Evolutionary conservation across 2,329 filamentous ascomycete genomes (phyloP), one percentile per base, ranked within the genome.

Genomic region (Cadophora sp.): DNA sequence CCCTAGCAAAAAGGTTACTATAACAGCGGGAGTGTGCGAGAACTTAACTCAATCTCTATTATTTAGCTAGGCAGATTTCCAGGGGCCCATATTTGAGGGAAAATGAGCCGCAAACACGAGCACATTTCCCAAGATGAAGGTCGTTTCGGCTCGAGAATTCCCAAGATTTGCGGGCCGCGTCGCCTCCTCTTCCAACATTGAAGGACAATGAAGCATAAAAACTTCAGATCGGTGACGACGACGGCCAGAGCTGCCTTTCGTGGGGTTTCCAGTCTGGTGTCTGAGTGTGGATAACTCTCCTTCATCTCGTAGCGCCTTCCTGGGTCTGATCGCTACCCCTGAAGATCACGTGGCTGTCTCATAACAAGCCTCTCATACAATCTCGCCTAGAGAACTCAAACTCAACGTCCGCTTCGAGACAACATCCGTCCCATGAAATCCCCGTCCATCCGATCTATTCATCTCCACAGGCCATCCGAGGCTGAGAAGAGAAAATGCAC

Each of bases 261-360:
- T 62, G 46, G 62, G 43, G 59, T 63, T 65, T 66, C 53, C 53
- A 61, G 62, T 64, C 16, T 59, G 14, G 58, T 43, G 22, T 55
- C 37, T 29, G 34, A 65, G 40, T 40, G 34, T 59, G 43, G 46
- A 61, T 55, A 27, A 14, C 27, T 37, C 24, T 51, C 40, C 26
- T 50, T 22, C 61, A 51, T 63, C 60, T 61, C 60, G 19, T 26
- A 62, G 37, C 29, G 61, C 27, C 40, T 43, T 40, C 16, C 12
- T 37, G 27, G 59, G 63, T 62, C 51, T 48, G 53, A 58, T 62
- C 59, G 37, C 24, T 27, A 53, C 65, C 56, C 65, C 65, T 67
- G 68, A 58, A 12, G 12, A 43, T 69, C 71, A 72, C 69, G 66
- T 69, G 71, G 3, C 51, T 58, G 71, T 72, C 65, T 69, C 69